Base-by-base conservation (phyloP, 345 rosid genomes). In the Conringia planisiliqua region DNA sequence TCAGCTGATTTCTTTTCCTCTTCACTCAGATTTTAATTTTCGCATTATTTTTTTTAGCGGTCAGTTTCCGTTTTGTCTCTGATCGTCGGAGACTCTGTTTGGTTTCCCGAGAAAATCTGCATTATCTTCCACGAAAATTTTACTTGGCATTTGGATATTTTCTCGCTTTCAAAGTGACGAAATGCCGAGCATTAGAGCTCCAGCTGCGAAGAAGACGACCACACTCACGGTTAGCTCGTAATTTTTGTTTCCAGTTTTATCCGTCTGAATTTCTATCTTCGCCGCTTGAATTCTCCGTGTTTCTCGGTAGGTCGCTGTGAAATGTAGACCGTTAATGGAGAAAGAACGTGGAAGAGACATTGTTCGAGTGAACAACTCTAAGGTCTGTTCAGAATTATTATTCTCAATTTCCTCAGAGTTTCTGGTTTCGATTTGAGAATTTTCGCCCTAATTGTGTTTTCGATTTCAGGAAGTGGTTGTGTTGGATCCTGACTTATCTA, bases 401-500 rank as follows among this genome's bases (percentile, higher is more conserved):
- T 39, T 11, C 10, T 55, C 13, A 1, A 10, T 43, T 43, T 46
- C 33, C 1, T 3, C 32, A 12, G 39, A n/a, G 57, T 48, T 22
- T 48, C 54, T 10, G 55, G 24, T 56, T 40, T 57, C 72, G 48
- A 58, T 44, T 73, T 74, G 46, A 22, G 32, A 12, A 1, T 42
- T 16, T 50, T 62, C 47, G 57, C 12, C 62, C 75, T 74, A 79
- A 79, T 26, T 68, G 55, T 35, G 18, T 36, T 71, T 33, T 68
- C 58, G 48, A 47, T 13, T 20, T 55, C 62, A 93, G 98, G 97
- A 90, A 82, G 96, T 93, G 82, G 48, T 86, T 62, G 89, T 93
- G 66, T 71, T 90, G 61, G 97, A 93, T 72, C 98, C 98, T 46
- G 98, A 93, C 74, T 52, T 90, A 74, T 84, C 90, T 0, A 93